Conservation (phyloP, 768 basidiomycete genomes). For the Pisolithus orientalis region DNA sequence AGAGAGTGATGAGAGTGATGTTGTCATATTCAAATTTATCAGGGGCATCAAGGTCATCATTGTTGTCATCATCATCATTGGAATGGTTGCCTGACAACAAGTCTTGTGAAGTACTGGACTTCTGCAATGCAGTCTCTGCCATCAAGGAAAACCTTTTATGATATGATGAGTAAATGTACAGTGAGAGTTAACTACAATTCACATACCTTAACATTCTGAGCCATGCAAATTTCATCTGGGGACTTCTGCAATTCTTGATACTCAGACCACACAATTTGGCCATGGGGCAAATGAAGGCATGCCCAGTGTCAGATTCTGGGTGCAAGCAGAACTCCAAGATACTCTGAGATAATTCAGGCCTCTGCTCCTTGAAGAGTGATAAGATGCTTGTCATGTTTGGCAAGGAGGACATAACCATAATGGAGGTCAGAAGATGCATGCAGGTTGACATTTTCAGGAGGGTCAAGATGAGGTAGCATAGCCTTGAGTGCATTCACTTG, state of each 20-base stretch:
- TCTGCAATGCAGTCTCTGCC: background rate
- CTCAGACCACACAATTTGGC: background rate
- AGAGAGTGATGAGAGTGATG: too few relatives aligned
- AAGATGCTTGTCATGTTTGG: background rate
- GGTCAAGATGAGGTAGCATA: slow-evolving; percentile 7
- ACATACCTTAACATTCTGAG: background rate
- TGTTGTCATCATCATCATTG: too few relatives aligned
- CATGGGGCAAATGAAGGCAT: background rate
- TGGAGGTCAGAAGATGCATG: background rate
- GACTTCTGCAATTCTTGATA: background rate
- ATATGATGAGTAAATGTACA: too few relatives aligned
- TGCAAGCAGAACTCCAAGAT: background rate
- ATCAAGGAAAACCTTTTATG: background rate
- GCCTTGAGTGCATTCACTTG: slow-evolving; percentile 15
- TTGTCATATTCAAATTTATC: too few relatives aligned
- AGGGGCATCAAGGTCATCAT: too few relatives aligned
- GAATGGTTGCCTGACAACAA: background rate
- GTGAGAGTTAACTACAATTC: background rate
- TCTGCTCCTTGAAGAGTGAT: background rate
- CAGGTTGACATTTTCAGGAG: background rate
- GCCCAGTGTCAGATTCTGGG: background rate
- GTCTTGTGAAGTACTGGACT: background rate
- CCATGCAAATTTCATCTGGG: background rate
- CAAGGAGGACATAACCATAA: background rate
- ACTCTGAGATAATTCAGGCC: background rate